Evolutionary conservation across 805 yeast species (phyloP).

Genomic region (Pichia cephalocereana): DNA sequence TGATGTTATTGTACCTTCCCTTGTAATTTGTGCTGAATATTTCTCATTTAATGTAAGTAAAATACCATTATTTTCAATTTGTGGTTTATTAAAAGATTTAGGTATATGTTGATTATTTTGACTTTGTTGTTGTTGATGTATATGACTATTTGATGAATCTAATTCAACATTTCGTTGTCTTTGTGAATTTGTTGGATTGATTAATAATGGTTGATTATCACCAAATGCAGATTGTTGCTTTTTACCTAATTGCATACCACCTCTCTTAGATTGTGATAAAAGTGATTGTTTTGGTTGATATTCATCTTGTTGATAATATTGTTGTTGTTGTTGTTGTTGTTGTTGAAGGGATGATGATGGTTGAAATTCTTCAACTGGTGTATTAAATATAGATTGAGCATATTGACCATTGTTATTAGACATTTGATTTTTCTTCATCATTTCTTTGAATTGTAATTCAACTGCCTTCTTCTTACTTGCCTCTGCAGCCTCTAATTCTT

Average conservation of each 20-base stretch:
- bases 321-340: too few relatives aligned
- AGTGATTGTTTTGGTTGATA: neutral
- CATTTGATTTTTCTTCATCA: constrained; percentile 37
- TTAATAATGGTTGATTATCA: constrained; percentile 23
- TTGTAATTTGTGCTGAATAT: constrained; percentile 63
- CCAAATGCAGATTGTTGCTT: constrained; percentile 23
- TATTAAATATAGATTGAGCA: constrained; percentile 11
- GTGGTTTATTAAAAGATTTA: constrained; percentile 17
- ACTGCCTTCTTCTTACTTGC: constrained; percentile 94
- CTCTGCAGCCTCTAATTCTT: constrained; percentile 94
- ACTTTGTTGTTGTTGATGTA: constrained; percentile 15
- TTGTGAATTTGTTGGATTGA: constrained; percentile 16
- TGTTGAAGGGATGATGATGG: neutral
- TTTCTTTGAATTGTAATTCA: constrained; percentile 74
- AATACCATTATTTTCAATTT: constrained; percentile 60
- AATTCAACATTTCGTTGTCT: constrained; percentile 11
- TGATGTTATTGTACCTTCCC: constrained; percentile 68
- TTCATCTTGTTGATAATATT: constrained; percentile 18
- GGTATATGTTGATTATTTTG: constrained; percentile 13
- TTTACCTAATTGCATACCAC: constrained; percentile 75
- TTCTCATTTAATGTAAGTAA: constrained; percentile 71
- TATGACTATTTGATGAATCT: constrained; percentile 3
- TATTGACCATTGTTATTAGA: constrained; percentile 14
- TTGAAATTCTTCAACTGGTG: constrained; percentile 3
- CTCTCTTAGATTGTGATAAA: constrained; percentile 31